Percentiles rank a stretch among this genome's conserved stretches.
Conservation (phyloP, 768 basidiomycete genomes). For the Coprinopsis cinerea region DNA sequence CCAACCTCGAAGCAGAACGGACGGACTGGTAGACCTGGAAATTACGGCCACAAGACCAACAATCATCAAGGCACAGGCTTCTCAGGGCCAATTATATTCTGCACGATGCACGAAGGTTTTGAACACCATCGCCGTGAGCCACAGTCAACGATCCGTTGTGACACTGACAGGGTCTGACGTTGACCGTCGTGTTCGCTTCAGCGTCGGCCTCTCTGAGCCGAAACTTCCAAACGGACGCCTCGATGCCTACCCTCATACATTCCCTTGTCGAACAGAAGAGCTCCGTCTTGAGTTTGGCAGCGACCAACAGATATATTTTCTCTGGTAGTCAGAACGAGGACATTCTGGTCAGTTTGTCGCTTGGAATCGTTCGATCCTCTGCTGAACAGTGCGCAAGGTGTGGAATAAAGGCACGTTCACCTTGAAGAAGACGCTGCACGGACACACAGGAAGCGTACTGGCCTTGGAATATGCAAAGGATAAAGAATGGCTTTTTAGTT, state of each 20-base stretch:
- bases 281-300: conserved; percentile 72
- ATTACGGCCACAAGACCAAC: neutral
- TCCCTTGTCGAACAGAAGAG: conserved; percentile 63
- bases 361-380: neutral
- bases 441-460: conserved; percentile 82
- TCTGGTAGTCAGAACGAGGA: conserved; percentile 75
- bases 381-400: conserved; percentile 44
- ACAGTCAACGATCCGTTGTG: conserved; percentile 7
- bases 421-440: conserved; percentile 61
- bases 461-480: conserved; percentile 71
- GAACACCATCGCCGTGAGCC: neutral
- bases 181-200: neutral
- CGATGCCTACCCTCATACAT: conserved; percentile 52
- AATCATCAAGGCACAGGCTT: neutral
- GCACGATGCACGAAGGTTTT: too few relatives aligned
- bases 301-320: conserved; percentile 69
- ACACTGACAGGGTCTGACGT: conserved; percentile 14
- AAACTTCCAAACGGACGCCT: conserved; percentile 36
- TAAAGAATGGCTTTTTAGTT: conserved; percentile 83
- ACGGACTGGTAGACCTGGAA: neutral
- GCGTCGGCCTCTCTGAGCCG: conserved; percentile 53
- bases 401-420: conserved; percentile 75
- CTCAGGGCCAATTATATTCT: too few relatives aligned
- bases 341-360: conserved; percentile 48
- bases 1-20: neutral